phyloP scores from a whole-genome alignment of 768 basidiomycete genomes.

The Agaricus blazei region DNA sequence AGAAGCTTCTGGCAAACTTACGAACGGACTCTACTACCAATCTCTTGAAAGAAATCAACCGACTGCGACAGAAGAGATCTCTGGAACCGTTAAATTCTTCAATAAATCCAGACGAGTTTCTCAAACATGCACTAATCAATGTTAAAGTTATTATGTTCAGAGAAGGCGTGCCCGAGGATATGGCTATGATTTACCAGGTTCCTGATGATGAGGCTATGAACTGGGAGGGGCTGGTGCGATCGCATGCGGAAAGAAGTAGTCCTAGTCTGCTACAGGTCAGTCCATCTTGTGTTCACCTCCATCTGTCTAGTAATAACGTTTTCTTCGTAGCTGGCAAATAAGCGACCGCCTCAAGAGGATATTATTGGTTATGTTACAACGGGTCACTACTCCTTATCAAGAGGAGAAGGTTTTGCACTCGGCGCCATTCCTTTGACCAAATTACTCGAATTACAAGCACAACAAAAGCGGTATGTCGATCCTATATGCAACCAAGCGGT shows the following conservation, averaged over 20 bases:
- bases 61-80: conserved; percentile 50
- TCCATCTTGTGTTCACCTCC: conserved; percentile 6
- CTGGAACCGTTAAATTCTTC: conserved; percentile 31
- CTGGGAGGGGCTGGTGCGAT: conserved; percentile 33
- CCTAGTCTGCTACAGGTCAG: conserved; percentile 14
- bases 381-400: conserved; percentile 75
- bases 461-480: conserved; percentile 31
- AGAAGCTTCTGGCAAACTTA: conserved; percentile 38
- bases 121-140: conserved; percentile 59
- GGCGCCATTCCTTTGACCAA: conserved; percentile 61
- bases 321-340: conserved; percentile 37
- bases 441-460: conserved; percentile 48
- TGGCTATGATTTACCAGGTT: conserved; percentile 68
- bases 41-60: conserved; percentile 53
- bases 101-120: conserved; percentile 37
- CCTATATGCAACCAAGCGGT: background rate
- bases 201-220: conserved; percentile 45
- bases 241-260: background rate
- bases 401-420: conserved; percentile 74
- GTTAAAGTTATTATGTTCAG: conserved; percentile 58
- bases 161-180: conserved; percentile 69
- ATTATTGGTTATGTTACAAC: conserved; percentile 84
- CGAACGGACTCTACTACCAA: conserved; percentile 35
- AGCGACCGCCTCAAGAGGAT: conserved; percentile 31
- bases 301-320: background rate